phyloP scores from a whole-genome alignment of 2,329 filamentous ascomycete genomes.

The Aspergillus melleus region DNA sequence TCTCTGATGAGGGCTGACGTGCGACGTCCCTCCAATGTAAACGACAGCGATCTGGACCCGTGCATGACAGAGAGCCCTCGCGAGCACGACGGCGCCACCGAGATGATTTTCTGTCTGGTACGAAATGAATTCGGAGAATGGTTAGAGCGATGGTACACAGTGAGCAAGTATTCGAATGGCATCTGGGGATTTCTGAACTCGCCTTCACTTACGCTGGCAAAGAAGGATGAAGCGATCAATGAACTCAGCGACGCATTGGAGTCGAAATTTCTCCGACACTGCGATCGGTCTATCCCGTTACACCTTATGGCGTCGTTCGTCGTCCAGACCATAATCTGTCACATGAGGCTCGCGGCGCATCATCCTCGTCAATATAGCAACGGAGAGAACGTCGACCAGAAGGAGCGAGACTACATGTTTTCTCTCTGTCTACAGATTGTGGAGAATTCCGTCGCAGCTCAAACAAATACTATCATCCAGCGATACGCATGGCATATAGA shows the following conservation, averaged over 20 bases:
- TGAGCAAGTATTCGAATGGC: slow-evolving; percentile 12
- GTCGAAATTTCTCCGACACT: slow-evolving; percentile 37
- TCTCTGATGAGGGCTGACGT: slow-evolving; percentile 15
- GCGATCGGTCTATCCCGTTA: slow-evolving; percentile 41
- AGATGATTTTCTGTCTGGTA: slow-evolving; percentile 45
- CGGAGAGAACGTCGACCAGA: slow-evolving; percentile 15
- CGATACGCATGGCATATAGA: slow-evolving; percentile 50
- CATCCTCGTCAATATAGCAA: slow-evolving; percentile 41
- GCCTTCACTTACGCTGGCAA: slow-evolving; percentile 16
- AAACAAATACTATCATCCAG: slow-evolving; percentile 35
- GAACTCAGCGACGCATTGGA: slow-evolving; percentile 38
- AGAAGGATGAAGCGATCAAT: slow-evolving; percentile 31
- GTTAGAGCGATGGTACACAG: slow-evolving; percentile 22
- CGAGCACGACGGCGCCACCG: slow-evolving; percentile 45
- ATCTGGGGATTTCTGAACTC: slow-evolving; percentile 25
- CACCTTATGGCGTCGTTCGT: slow-evolving; percentile 49
- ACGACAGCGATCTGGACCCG: slow-evolving; percentile 43
- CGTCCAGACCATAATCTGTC: slow-evolving; percentile 44
- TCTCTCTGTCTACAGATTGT: slow-evolving; percentile 37
- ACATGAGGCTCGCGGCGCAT: slow-evolving; percentile 48
- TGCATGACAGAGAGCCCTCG: slow-evolving; percentile 46
- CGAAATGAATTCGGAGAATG: slow-evolving; percentile 36
- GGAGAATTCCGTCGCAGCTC: slow-evolving; percentile 5
- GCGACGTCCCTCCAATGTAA: slow-evolving; percentile 43
- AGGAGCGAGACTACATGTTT: slow-evolving; percentile 30